Conservation (phyloP, 2,329 filamentous ascomycete genomes). For the Epichloe sp. region DNA sequence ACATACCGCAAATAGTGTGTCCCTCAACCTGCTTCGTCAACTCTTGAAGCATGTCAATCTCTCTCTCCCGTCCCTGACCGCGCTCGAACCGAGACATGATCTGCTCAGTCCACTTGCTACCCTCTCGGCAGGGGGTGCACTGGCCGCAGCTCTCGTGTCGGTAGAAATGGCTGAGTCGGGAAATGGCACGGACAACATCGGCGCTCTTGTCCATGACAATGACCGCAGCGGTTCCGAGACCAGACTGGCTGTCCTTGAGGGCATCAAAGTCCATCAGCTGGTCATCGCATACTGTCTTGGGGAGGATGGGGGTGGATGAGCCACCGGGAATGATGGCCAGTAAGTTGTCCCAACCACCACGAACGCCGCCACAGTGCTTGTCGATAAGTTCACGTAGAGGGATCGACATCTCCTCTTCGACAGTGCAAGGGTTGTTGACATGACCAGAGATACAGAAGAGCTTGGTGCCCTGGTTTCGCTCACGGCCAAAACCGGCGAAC, state of each 20-base stretch:
- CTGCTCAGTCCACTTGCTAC: slow-evolving; percentile 97
- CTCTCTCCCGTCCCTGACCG: slow-evolving; percentile 77
- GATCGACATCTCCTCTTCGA: slow-evolving; percentile 99
- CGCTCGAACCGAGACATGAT: slow-evolving; percentile 96
- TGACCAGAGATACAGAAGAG: slow-evolving; percentile 97
- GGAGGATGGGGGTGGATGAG: slow-evolving; percentile 90
- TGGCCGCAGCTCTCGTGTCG: slow-evolving; percentile 97
- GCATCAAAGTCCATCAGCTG: slow-evolving; percentile 99
- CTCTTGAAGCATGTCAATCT: slow-evolving; percentile 99
- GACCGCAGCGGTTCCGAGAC: slow-evolving; percentile 91
- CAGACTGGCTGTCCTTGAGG: slow-evolving; percentile 93
- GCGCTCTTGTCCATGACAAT: slow-evolving; percentile 99
- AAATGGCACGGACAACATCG: slow-evolving; percentile 88
- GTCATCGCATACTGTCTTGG: slow-evolving; percentile 79
- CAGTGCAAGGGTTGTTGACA: slow-evolving; percentile 96
- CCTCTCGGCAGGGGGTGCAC: slow-evolving; percentile 98
- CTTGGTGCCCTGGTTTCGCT: slow-evolving; percentile 95
- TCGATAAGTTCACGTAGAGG: slow-evolving; percentile 92
- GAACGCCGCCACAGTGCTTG: slow-evolving; percentile 93
- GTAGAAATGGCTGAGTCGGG: slow-evolving; percentile 90
- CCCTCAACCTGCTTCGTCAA: slow-evolving; percentile 98
- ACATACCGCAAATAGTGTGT: slow-evolving; percentile 90
- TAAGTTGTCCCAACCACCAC: slow-evolving; percentile 95
- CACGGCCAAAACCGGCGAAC: slow-evolving; percentile 89
- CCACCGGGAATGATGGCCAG: slow-evolving; percentile 91